A percentile compares a stretch with the other conserved stretches of the same genome.
These are phyloP conservation scores for Amylocystis lapponica DNA, from an alignment of 768 basidiomycete species.

Conservation along the genomic window DNA sequence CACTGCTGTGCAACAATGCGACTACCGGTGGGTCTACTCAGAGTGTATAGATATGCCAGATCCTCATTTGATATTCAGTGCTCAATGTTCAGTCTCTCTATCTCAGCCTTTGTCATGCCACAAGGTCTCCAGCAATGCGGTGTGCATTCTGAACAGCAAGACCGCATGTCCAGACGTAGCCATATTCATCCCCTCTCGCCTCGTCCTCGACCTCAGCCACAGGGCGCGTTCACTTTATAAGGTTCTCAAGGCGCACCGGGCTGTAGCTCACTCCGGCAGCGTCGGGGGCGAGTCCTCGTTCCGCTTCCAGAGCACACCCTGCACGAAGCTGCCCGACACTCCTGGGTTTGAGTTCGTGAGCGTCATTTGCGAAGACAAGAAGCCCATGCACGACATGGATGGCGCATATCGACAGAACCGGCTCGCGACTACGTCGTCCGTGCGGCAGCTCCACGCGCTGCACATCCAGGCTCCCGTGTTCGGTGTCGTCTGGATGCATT, in stretches of 20 bases:
- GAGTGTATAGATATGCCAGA: neutral
- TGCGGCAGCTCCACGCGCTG: constrained; percentile 46
- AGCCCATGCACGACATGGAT: constrained; percentile 40
- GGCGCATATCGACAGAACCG: constrained; percentile 55
- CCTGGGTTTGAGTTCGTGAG: constrained; percentile 49
- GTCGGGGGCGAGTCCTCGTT: constrained; percentile 41
- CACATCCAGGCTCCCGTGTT: constrained; percentile 40
- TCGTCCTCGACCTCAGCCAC: constrained; percentile 36
- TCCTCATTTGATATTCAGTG: constrained; percentile 24
- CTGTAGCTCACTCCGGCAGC: constrained; percentile 29
- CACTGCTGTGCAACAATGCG: constrained; percentile 36
- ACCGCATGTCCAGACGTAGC: constrained; percentile 44
- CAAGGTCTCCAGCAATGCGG: constrained; percentile 23
- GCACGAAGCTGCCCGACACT: constrained; percentile 39
- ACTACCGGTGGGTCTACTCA: constrained; percentile 32
- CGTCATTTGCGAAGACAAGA: constrained; percentile 58
- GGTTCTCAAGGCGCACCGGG: constrained; percentile 34
- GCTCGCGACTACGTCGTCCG: constrained; percentile 44
- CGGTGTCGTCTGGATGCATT: constrained; percentile 49
- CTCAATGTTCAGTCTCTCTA: constrained; percentile 43
- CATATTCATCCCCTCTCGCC: constrained; percentile 38
- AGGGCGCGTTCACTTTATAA: constrained; percentile 43
- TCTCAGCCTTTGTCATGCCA: constrained; percentile 35
- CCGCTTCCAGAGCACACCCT: constrained; percentile 45
- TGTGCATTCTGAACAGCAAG: constrained; percentile 40